A percentile compares a stretch with the other conserved stretches of the same genome.
phyloP scores from a whole-genome alignment of 345 rosid species.

The Lumnitzera littorea region DNA sequence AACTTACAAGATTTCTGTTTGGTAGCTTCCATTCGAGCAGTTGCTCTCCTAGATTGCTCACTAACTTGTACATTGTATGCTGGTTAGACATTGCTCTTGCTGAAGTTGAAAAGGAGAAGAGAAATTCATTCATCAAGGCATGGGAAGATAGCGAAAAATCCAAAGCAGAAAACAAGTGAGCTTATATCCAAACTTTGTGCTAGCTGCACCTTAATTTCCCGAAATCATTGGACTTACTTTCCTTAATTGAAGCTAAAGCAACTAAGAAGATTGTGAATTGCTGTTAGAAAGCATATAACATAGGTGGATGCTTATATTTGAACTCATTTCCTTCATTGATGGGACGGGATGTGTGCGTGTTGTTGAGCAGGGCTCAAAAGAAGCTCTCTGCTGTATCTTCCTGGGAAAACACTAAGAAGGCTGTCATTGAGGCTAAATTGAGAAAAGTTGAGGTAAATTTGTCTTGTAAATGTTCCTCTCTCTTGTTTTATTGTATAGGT shows the following conservation, averaged over 20 bases:
- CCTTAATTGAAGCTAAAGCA: no score
- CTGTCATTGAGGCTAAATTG: conserved; percentile 64
- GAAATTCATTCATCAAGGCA: conserved; percentile 54
- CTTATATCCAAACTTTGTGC: background rate
- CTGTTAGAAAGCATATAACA: no score
- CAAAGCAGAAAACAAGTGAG: conserved; percentile 83
- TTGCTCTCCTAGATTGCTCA: no score
- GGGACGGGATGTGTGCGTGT: background rate
- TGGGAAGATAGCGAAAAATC: conserved; percentile 90
- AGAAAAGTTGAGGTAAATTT: conserved; percentile 59
- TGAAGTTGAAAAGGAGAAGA: conserved; percentile 69
- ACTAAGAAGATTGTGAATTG: no score
- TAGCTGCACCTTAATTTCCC: no score
- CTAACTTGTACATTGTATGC: conserved; percentile 1
- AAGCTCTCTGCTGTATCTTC: conserved; percentile 54
- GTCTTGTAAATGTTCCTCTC: background rate
- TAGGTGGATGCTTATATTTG: background rate
- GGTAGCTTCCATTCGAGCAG: no score
- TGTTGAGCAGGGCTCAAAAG: conserved; percentile 68
- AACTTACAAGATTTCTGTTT: no score
- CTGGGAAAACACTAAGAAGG: conserved; percentile 89
- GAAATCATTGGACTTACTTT: no score
- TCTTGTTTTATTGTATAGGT: background rate
- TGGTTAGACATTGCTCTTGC: conserved; percentile 69
- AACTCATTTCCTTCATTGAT: background rate